phyloP scores from a whole-genome alignment of 169 alveolate genomes.

The Cryptosporidium sp. region DNA sequence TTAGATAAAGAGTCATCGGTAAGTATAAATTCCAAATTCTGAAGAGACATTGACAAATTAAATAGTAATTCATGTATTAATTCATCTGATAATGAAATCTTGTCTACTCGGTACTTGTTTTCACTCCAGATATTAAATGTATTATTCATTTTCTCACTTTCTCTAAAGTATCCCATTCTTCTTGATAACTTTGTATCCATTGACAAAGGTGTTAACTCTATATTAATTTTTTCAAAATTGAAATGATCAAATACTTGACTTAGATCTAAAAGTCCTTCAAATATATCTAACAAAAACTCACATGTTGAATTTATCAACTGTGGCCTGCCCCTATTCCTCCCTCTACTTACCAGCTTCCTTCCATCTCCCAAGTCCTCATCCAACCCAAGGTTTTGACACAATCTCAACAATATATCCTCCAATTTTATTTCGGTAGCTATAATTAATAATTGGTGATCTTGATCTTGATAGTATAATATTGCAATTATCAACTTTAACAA shows the following conservation, averaged over 20 bases:
- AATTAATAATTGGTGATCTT: neutral
- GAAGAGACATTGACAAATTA: neutral
- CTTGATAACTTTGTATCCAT: neutral
- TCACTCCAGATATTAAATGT: neutral
- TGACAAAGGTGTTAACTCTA: neutral
- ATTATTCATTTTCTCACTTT: neutral
- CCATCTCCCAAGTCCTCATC: neutral
- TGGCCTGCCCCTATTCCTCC: neutral
- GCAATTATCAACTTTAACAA: slow-evolving; percentile 35
- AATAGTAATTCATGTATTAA: neutral
- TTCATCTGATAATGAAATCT: neutral
- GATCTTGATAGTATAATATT: neutral
- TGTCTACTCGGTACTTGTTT: neutral
- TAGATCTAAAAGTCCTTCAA: neutral
- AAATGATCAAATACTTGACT: neutral
- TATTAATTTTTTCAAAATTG: neutral
- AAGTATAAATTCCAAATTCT: neutral
- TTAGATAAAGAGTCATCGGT: neutral
- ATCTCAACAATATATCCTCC: neutral
- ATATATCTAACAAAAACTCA: slow-evolving; percentile 1
- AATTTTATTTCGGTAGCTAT: neutral
- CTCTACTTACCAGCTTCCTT: neutral
- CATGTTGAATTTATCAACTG: neutral
- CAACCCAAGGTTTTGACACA: neutral
- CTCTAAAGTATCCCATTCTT: neutral